phyloP scores from a whole-genome alignment of 495 filamentous ascomycete genomes.

The Niebla homalea region DNA sequence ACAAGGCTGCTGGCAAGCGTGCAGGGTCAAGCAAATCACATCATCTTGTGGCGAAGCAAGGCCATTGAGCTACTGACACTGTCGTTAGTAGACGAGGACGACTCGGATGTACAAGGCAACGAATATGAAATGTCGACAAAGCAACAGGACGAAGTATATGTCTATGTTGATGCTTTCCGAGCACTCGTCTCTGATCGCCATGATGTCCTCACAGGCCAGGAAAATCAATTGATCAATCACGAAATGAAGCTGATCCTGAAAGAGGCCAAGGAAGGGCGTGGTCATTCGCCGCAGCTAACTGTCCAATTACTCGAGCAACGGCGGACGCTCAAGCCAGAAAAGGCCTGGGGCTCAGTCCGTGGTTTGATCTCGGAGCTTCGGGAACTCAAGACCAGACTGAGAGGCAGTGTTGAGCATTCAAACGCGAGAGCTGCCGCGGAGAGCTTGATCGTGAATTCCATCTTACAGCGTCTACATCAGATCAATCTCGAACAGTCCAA shows the following conservation, averaged over 20 bases:
- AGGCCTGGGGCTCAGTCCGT: conserved; percentile 49
- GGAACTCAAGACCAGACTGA: conserved; percentile 45
- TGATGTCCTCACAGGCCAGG: conserved; percentile 57
- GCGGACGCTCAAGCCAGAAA: conserved; percentile 40
- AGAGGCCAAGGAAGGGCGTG: conserved; percentile 47
- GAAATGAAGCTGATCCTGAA: conserved; percentile 48
- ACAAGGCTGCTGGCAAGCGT: conserved; percentile 41
- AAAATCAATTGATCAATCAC: conserved; percentile 65
- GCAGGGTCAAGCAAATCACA: conserved; percentile 52
- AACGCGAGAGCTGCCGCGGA: conserved; percentile 50
- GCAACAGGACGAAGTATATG: conserved; percentile 72
- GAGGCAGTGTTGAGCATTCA: conserved; percentile 45
- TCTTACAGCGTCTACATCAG: conserved; percentile 44
- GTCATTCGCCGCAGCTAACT: conserved; percentile 57
- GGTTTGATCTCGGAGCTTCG: conserved; percentile 57
- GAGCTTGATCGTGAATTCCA: conserved; percentile 41
- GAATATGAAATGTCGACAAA: conserved; percentile 82
- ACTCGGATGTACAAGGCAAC: conserved; percentile 65
- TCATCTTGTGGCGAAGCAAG: conserved; percentile 60
- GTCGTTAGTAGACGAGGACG: conserved; percentile 73
- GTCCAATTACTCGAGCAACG: conserved; percentile 47
- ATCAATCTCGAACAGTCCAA: conserved; percentile 55
- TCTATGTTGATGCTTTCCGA: conserved; percentile 65
- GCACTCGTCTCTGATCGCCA: conserved; percentile 67
- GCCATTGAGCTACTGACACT: conserved; percentile 56